Evolutionary conservation across 1,284 basidiomycete genomes (phyloP).

Genomic region (Leccinum variabile): DNA sequence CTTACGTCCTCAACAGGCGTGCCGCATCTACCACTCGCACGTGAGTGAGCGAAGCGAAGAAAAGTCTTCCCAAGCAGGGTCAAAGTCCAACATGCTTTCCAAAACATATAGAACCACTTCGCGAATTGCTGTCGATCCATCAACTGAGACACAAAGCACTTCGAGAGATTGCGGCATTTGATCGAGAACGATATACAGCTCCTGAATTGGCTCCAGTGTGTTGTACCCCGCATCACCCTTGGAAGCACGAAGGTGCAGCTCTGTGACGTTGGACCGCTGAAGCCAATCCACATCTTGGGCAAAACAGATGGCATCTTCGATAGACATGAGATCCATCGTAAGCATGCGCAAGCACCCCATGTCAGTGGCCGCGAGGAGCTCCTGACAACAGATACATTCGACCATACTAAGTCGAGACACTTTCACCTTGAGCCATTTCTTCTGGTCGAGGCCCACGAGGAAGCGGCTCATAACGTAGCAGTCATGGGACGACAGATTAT

Average conservation of each 20-base stretch:
- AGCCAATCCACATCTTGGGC: neutral
- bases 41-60: neutral
- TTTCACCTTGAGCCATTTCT: neutral
- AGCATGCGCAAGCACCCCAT: neutral
- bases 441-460: neutral
- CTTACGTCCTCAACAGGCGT: neutral
- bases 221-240: neutral
- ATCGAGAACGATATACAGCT: neutral
- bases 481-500: neutral
- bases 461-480: neutral
- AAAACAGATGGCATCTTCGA: neutral
- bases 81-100: neutral
- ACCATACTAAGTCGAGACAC: slow-evolving; percentile 43
- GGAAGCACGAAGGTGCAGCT: neutral
- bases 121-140: neutral
- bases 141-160: neutral
- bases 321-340: neutral
- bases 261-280: neutral
- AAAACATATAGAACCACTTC: neutral
- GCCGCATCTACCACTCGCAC: neutral
- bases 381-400: neutral
- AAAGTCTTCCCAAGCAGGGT: neutral
- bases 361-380: neutral
- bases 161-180: neutral
- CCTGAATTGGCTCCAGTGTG: neutral